Conservation (phyloP, 2,329 filamentous ascomycete genomes). For the Magnaporthiopsis poae region DNA sequence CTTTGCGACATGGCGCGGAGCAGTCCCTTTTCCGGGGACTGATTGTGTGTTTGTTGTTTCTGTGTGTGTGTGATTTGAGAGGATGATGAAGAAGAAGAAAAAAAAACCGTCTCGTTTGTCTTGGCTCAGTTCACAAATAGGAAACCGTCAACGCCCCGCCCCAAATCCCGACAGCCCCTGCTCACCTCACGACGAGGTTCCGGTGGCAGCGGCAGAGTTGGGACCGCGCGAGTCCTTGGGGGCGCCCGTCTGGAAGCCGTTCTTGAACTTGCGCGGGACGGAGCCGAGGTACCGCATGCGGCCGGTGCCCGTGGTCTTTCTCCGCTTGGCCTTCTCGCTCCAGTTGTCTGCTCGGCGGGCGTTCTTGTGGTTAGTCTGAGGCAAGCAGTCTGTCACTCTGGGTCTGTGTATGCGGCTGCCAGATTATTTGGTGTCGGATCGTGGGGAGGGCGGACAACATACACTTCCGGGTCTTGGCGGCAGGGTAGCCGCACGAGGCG, state of each 20-base stretch:
- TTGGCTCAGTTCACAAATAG: background rate
- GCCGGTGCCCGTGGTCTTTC: slow-evolving; percentile 97
- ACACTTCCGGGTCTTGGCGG: slow-evolving; percentile 98
- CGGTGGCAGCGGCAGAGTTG: slow-evolving; percentile 9
- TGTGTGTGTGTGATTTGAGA: slow-evolving; percentile 2
- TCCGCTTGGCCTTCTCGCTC: slow-evolving; percentile 99
- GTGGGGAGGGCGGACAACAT: slow-evolving; percentile 40
- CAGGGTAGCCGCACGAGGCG: slow-evolving; percentile 87
- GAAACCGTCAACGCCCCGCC: background rate
- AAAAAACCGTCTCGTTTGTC: slow-evolving; percentile 1
- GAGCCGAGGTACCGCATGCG: slow-evolving; percentile 91
- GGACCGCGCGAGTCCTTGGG: slow-evolving; percentile 75
- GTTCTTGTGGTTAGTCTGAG: slow-evolving; percentile 1
- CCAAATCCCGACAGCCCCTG: background rate
- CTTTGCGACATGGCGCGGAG: slow-evolving; percentile 1
- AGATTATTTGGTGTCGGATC: background rate
- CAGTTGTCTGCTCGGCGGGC: slow-evolving; percentile 71
- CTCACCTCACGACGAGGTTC: background rate
- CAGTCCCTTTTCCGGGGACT: background rate
- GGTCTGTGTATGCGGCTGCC: background rate
- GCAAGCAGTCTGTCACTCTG: too few species aligned
- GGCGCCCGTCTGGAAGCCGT: slow-evolving; percentile 87
- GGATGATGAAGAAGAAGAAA: background rate
- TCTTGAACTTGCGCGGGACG: slow-evolving; percentile 88
- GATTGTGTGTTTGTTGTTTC: slow-evolving; percentile 1